Percentiles rank a stretch among this genome's conserved stretches.
phyloP scores from a whole-genome alignment of 2,329 filamentous ascomycete species.

The Lecanoromycetidae sp. region DNA sequence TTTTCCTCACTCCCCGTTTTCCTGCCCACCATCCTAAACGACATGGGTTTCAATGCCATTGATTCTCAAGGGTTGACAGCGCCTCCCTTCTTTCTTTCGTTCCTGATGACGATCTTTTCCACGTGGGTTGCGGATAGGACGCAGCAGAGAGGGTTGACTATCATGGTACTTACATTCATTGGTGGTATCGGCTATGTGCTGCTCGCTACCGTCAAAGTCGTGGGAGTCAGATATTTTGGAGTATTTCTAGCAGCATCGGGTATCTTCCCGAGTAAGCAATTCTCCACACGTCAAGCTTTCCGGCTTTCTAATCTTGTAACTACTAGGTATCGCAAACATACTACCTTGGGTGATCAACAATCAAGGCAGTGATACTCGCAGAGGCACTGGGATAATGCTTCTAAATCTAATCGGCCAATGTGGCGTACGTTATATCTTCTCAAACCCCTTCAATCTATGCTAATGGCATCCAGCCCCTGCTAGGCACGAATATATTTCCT shows the following conservation, averaged over 20 bases:
- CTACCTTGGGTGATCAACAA: constrained; percentile 60
- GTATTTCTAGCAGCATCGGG: constrained; percentile 46
- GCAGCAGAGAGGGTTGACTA: constrained; percentile 51
- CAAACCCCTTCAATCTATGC: constrained; percentile 54
- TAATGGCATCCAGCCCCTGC: constrained; percentile 54
- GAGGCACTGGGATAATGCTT: constrained; percentile 66
- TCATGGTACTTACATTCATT: constrained; percentile 45
- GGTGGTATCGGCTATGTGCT: constrained; percentile 56
- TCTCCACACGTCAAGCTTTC: too few species aligned
- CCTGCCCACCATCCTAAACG: constrained; percentile 48
- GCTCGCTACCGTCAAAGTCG: constrained; percentile 44
- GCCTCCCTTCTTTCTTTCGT: constrained; percentile 59
- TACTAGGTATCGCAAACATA: constrained; percentile 50
- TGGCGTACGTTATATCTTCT: constrained; percentile 53
- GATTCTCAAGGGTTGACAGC: constrained; percentile 61
- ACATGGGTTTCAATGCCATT: constrained; percentile 56
- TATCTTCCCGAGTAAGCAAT: constrained; percentile 41
- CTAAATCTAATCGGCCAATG: constrained; percentile 73
- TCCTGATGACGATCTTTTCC: constrained; percentile 48
- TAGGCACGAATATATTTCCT: constrained; percentile 54
- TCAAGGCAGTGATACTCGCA: constrained; percentile 56
- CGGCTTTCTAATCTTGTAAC: background rate
- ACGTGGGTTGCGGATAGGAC: constrained; percentile 54
- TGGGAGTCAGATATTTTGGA: constrained; percentile 39
- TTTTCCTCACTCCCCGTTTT: constrained; percentile 56